Base-by-base conservation (phyloP, 768 basidiomycete genomes). In the Heimioporus sp. region DNA sequence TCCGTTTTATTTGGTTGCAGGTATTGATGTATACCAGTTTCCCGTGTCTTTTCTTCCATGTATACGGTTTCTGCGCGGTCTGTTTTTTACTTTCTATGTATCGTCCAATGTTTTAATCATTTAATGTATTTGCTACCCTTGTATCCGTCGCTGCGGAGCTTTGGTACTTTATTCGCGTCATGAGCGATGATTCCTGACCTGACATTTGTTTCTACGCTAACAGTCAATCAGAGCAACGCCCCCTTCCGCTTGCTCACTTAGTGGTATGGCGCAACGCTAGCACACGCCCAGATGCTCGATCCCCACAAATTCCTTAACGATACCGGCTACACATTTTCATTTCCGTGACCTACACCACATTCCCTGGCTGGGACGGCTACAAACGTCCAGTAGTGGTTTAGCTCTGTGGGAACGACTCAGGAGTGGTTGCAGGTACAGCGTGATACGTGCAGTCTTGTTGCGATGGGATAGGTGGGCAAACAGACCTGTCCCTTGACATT, bases 161-260 rank as follows among this genome's bases (percentile, higher is more conserved):
- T 7, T 38, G 24, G 6, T 28, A 28, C 24, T 28, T 28, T 28
- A 28, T 7, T 28, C 24, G 24, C 24, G 24, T 5, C 24, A 28
- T 6, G 5, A 5, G 20, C 17, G 15, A 66, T 59, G 62, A 46
- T 55, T 19, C 58, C 58, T 1, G 59, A 69, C 51, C 56, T 76
- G 51, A 55, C 63, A 20, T 74, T 68, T 51, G 77, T 88, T 48
- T 76, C 84, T 8, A 87, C 87, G 8, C 87, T 87, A 3, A 90
- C 90, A 87, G 79, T 91, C 51, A 83, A 87, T 52, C 88, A 90
- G 62, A 88, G 86, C 24, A 89, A 92, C 58, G 75, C 86, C 0
- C 85, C 89, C 1, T 91, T 90, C 60, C 77, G 89, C 32, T 56
- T 79, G 12, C 76, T 90, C 46, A 79, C 80, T 4, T 76, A 79